These are phyloP conservation scores for Phylloporus sp. DNA, from an alignment of 768 basidiomycete genomes.

Conservation along the genomic window DNA sequence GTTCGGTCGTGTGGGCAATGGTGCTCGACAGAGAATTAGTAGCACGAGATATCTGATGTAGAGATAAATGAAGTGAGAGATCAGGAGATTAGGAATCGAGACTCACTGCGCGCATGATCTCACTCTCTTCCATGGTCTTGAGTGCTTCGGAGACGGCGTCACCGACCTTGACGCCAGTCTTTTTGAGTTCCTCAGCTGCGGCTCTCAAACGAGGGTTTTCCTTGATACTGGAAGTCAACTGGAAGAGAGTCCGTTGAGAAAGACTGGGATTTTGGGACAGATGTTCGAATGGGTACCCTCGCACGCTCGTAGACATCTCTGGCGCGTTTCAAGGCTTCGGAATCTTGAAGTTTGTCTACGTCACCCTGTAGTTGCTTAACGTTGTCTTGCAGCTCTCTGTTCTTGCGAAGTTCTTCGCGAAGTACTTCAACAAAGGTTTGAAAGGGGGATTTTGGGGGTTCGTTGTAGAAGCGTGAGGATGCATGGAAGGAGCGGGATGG, in stretches of 20 bases:
- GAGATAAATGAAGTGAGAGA: not conserved
- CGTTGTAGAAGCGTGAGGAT: constrained; percentile 54
- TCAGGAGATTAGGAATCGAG: not conserved
- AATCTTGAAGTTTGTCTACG: constrained; percentile 95
- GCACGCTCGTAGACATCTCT: constrained; percentile 91
- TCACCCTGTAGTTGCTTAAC: constrained; percentile 97
- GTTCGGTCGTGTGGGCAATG: constrained; percentile 86
- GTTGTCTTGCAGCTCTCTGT: constrained; percentile 91
- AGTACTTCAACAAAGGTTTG: constrained; percentile 95
- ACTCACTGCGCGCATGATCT: constrained; percentile 79
- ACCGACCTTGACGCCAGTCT: constrained; percentile 83
- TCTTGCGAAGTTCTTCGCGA: constrained; percentile 88
- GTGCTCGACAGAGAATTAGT: constrained; percentile 81
- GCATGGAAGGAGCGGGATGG: constrained; percentile 51
- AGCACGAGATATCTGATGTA: constrained; percentile 72
- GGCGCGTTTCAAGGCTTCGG: constrained; percentile 90
- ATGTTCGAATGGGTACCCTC: constrained; percentile 53
- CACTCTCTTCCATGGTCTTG: constrained; percentile 91
- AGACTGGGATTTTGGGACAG: not conserved
- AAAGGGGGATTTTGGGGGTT: constrained; percentile 86
- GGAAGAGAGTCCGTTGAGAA: constrained; percentile 6
- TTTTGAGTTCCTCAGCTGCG: constrained; percentile 89
- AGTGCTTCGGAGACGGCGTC: constrained; percentile 93
- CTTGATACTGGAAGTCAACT: constrained; percentile 92
- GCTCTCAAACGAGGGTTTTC: constrained; percentile 90